A percentile compares a stretch with the other conserved stretches of the same genome.
Evolutionary conservation across 140 eudicot species (phyloP).

Genomic region (Cichorium intybus): DNA sequence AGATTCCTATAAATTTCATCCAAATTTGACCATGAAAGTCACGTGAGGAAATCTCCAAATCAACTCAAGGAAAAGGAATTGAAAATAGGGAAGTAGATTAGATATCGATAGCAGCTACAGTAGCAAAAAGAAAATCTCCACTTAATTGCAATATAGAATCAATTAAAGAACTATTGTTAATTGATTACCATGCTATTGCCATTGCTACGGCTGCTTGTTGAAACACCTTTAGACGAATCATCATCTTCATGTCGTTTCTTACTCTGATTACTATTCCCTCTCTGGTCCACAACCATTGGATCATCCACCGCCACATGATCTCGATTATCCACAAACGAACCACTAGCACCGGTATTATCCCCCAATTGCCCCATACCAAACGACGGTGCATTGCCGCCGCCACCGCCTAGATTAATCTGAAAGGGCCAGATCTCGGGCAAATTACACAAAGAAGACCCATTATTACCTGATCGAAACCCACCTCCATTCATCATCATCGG

Average conservation of each 20-base stretch:
- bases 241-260: constrained; percentile 65
- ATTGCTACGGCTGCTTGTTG: constrained; percentile 56
- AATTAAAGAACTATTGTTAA: not conserved
- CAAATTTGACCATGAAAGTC: not conserved
- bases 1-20: not conserved
- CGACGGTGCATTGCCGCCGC: constrained; percentile 35
- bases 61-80: not conserved
- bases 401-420: constrained; percentile 41
- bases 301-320: constrained; percentile 36
- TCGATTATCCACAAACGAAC: constrained; percentile 31
- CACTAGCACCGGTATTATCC: constrained; percentile 11
- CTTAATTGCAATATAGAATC: not conserved
- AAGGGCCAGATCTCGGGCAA: constrained; percentile 93
- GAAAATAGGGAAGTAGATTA: not conserved
- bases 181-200: constrained; percentile 52
- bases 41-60: not conserved
- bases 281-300: constrained; percentile 47
- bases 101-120: not conserved
- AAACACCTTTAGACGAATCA: constrained; percentile 49
- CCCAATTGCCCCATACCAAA: constrained; percentile 32
- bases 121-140: too few species aligned
- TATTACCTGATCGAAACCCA: constrained; percentile 40
- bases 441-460: constrained; percentile 37
- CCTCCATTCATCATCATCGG: constrained; percentile 56
- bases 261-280: constrained; percentile 26